These are phyloP conservation scores for Suzukiozyma palmioleophila DNA, from an alignment of 1,139 yeast genomes.

Conservation along the genomic window DNA sequence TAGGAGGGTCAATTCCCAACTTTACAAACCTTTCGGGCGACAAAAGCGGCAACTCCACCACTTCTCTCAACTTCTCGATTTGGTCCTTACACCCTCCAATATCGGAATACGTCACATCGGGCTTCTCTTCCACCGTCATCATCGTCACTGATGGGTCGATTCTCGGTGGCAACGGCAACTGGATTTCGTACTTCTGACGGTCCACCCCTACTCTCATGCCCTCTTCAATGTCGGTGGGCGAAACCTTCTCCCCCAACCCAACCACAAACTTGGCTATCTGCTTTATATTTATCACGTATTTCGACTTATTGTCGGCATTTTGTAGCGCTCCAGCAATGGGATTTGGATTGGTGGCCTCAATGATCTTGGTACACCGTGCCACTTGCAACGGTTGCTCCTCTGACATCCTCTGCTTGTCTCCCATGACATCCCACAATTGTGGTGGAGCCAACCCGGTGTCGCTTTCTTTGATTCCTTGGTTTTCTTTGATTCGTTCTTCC, in stretches of 20 bases:
- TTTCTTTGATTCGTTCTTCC: constrained; percentile 85
- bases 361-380: constrained; percentile 96
- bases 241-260: constrained; percentile 91
- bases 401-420: constrained; percentile 89
- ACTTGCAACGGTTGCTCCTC: constrained; percentile 97
- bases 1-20: constrained; percentile 97
- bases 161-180: constrained; percentile 93
- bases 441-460: constrained; percentile 97
- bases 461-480: constrained; percentile 88
- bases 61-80: constrained; percentile 94
- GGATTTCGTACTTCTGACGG: constrained; percentile 93
- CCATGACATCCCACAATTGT: constrained; percentile 95
- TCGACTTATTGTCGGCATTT: constrained; percentile 79
- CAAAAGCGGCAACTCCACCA: constrained; percentile 88
- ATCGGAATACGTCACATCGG: constrained; percentile 85
- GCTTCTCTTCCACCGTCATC: constrained; percentile 99
- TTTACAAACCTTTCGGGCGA: constrained; percentile 96
- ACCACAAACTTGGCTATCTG: constrained; percentile 98
- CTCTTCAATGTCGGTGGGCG: constrained; percentile 98
- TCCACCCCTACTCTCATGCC: constrained; percentile 99
- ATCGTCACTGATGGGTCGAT: constrained; percentile 98
- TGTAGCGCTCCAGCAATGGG: constrained; percentile 32
- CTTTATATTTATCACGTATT: constrained; percentile 93
- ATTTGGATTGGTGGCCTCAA: constrained; percentile 51
- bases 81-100: constrained; percentile 98